Evolutionary conservation across 1,284 basidiomycete genomes (phyloP), one percentile per base, ranked within the genome.

Genomic region (Phlebopus sp.): DNA sequence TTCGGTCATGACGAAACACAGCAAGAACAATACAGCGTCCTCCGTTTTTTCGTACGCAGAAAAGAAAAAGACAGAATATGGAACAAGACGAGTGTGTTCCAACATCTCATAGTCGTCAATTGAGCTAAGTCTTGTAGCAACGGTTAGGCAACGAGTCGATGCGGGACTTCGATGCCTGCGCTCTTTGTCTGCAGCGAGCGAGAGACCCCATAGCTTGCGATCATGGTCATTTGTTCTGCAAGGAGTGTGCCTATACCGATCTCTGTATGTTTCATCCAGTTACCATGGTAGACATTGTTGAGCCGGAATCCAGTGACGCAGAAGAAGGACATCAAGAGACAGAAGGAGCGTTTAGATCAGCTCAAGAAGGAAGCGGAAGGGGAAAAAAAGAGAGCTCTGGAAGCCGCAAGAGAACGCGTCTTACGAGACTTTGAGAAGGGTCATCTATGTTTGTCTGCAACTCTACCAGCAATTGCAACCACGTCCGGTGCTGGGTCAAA

Each of bases 81-180:
- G 90, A 9, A 90, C 86, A 1, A 88, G 84, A 69, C 75, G 77
- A 46, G 84, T 86, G 61, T 50, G 77, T 69, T 29, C 37, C 44
- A 18, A 19, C 19, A 32, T 32, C 4, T 5, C 14, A 8, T 32
- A 25, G 13, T 8, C 25, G 41, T 36, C 40, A 50, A 46, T 39
- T 32, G 34, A 46, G 47, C 37, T 42, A 36, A 31, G 34, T 11
- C 15, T 18, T 46, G 40, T 47, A 88, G 83, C 85, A 92, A 82
- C 84, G 92, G 41, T 69, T 96, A 63, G 92, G 92, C 35, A 84
- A 88, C 62, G 92, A 96, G 67, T 91, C 88, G 4, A 92, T 96
- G 88, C 82, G 91, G 36, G 79, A 78, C 29, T 91, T 93, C 63
- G 90, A 95, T 66, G 82, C 88, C 8, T 97, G 92, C 63, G 78